Evolutionary conservation across 2,329 filamentous ascomycete species (phyloP), one percentile per base, ranked within the genome.

Genomic region (Colletotrichum echinochloae): DNA sequence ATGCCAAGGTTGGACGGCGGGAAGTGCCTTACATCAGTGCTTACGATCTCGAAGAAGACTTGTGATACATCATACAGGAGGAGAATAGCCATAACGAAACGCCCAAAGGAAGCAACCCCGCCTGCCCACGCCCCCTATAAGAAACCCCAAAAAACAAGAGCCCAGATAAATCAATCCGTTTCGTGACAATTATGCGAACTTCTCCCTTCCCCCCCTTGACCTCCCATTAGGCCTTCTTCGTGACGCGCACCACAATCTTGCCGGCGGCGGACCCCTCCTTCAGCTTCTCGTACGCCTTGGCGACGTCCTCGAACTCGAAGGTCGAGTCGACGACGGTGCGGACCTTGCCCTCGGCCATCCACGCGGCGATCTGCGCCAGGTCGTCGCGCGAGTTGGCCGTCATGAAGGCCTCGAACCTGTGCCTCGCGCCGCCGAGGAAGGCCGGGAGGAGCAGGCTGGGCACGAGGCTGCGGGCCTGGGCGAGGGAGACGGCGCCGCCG

Each of bases 181-280:
- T 41, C 35, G 18, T 33, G 18, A 41, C 14, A 41, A 63, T 48
- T n/a, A n/a, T 28, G 16, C 26, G 49, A 41, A 41, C 1, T 28
- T 33, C 2, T 1, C 20, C 20, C 12, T 7, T 2, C 37, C 37
- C 37, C 5, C 35, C 12, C 11, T 39, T 2, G 12, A 18, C 30
- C 28, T 5, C 12, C 0, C 9, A 37, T 67, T 61, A 73, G 16
- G 59, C 61, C 62, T 75, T 72, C 30, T 55, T 54, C 18, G 66
- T 55, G n/a, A 76, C 72, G n/a, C 73, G 70, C 44, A 83, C 74
- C 46, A 92, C 81, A 73, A 92, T 80, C 81, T 92, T 92, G 0
- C 90, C 90, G 61, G 80, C 86, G 5, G 86, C 82, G n/a, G 87
- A 83, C 0, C 87, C 87, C 3, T 84, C 86, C 80, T 88, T 89